These are phyloP conservation scores for Tillandsia leiboldiana DNA, from an alignment of 176 grass and related monocot genomes.

Conservation along the genomic window DNA sequence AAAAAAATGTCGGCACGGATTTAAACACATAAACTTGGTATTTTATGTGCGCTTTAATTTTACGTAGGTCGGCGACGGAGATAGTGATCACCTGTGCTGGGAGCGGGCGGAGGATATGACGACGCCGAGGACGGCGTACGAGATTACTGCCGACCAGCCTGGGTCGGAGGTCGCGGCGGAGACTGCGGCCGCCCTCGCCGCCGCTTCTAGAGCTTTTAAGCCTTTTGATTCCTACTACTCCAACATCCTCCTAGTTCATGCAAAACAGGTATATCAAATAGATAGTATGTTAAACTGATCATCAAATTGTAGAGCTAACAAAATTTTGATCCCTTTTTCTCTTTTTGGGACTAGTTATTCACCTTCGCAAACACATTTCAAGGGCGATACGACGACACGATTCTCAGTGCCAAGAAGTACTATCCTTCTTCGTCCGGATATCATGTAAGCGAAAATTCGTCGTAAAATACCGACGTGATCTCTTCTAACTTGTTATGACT, in stretches of 20 bases:
- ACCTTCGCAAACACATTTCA: slow-evolving; percentile 69
- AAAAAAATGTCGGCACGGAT: too few relatives aligned
- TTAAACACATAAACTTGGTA: too few relatives aligned
- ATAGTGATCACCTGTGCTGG: slow-evolving; percentile 97
- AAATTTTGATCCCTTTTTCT: not conserved
- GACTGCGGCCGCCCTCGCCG: slow-evolving; percentile 68
- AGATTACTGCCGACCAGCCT: slow-evolving; percentile 42
- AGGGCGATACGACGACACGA: slow-evolving; percentile 58
- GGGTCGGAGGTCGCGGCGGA: slow-evolving; percentile 69
- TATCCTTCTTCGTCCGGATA: slow-evolving; percentile 63
- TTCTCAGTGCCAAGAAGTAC: slow-evolving; percentile 65
- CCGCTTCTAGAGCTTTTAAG: slow-evolving; percentile 51
- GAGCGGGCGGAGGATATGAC: slow-evolving; percentile 87
- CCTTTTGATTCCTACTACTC: slow-evolving; percentile 73
- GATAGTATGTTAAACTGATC: not conserved
- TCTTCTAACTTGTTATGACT: not conserved
- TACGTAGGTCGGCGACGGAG: slow-evolving; percentile 71
- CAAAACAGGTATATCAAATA: slow-evolving; percentile 45
- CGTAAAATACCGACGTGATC: not conserved
- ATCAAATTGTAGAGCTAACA: too few relatives aligned
- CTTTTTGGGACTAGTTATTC: slow-evolving; percentile 39
- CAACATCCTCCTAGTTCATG: slow-evolving; percentile 59
- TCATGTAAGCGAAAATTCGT: slow-evolving; percentile 28
- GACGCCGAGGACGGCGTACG: slow-evolving; percentile 65
- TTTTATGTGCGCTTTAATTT: not conserved